These are phyloP conservation scores for Ustilago bromivora DNA, from an alignment of 1,284 basidiomycete genomes.

Conservation along the genomic window DNA sequence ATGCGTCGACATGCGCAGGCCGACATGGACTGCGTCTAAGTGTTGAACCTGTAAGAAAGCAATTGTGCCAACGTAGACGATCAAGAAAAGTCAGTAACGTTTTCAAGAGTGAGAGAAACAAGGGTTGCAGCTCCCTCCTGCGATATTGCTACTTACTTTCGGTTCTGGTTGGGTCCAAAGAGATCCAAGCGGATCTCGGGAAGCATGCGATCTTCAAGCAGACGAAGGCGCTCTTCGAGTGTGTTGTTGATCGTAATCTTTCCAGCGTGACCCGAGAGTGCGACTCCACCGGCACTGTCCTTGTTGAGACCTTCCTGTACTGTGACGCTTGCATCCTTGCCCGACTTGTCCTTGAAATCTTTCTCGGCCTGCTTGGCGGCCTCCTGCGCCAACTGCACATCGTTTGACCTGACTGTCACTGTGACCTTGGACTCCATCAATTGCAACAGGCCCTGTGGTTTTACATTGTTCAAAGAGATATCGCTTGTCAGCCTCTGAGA, in stretches of 20 bases:
- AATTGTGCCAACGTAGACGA: neutral
- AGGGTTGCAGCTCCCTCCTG: neutral
- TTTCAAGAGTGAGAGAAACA: neutral
- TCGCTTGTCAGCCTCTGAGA: neutral
- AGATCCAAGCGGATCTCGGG: constrained; percentile 67
- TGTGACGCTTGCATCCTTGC: constrained; percentile 76
- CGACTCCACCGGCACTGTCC: constrained; percentile 71
- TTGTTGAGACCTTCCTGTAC: constrained; percentile 79
- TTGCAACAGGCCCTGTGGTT: constrained; percentile 61
- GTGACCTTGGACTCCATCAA: constrained; percentile 64
- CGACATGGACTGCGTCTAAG: constrained; percentile 14
- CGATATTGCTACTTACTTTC: constrained; percentile 55
- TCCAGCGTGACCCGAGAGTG: constrained; percentile 58
- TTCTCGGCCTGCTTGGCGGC: constrained; percentile 77
- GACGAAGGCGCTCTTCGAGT: constrained; percentile 65
- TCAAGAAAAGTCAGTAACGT: constrained; percentile 1
- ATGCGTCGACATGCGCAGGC: neutral
- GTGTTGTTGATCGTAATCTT: constrained; percentile 69
- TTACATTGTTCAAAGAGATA: neutral
- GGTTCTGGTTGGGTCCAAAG: constrained; percentile 67
- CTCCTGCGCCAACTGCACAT: constrained; percentile 70
- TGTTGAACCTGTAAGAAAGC: constrained; percentile 35
- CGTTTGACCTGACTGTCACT: constrained; percentile 58
- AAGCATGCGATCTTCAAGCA: constrained; percentile 67
- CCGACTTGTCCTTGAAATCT: constrained; percentile 81